These are phyloP conservation scores for Heliamphora exappendiculata DNA, from an alignment of 148 eudicot genomes.

Conservation along the genomic window DNA sequence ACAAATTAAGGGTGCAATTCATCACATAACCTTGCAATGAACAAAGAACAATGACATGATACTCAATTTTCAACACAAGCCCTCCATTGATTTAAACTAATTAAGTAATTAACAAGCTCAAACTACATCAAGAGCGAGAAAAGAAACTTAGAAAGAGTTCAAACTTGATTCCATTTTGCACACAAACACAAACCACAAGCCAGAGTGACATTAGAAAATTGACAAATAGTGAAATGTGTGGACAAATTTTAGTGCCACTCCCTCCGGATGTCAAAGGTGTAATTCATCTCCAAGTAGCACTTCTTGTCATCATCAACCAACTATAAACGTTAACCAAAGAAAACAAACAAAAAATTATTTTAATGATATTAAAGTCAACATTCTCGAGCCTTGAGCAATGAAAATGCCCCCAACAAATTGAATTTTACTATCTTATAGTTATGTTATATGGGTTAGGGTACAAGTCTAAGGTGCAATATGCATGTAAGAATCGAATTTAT, in stretches of 20 bases:
- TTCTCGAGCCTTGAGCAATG: background rate
- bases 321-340: slow-evolving; percentile 23
- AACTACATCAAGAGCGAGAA: background rate
- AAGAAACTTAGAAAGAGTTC: background rate
- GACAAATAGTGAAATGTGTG: background rate
- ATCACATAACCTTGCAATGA: background rate
- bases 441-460: too few relatives aligned
- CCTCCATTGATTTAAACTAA: background rate
- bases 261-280: slow-evolving; percentile 65
- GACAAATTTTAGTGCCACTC: slow-evolving; percentile 37
- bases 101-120: background rate
- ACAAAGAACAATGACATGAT: background rate
- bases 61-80: background rate
- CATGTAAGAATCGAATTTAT: too few relatives aligned
- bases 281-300: slow-evolving; percentile 76
- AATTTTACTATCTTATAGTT: too few relatives aligned
- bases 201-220: background rate
- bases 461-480: too few relatives aligned
- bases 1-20: background rate
- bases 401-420: background rate
- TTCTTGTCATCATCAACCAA: slow-evolving; percentile 78
- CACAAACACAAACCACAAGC: background rate
- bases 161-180: background rate
- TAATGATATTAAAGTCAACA: background rate
- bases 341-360: background rate